These are phyloP conservation scores for Leptodontidium sp. DNA, from an alignment of 2,329 filamentous ascomycete genomes.

Conservation along the genomic window DNA sequence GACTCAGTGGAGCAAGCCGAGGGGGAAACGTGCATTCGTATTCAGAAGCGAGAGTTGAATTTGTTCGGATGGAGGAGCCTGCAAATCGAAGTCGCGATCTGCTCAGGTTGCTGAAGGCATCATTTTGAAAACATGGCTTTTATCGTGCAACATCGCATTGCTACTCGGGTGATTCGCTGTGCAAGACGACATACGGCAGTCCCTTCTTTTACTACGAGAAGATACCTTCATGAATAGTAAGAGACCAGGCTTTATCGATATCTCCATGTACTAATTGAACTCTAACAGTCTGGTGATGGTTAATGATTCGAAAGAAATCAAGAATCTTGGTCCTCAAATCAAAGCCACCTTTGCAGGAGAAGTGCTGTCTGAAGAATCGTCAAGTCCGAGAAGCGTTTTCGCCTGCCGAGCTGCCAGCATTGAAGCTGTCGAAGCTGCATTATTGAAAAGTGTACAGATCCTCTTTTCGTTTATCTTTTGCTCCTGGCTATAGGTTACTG, in stretches of 20 bases:
- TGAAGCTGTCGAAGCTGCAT: not conserved
- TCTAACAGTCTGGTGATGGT: conserved; percentile 10
- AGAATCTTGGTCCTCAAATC: conserved; percentile 7
- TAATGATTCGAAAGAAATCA: not conserved
- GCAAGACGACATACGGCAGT: not conserved
- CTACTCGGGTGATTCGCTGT: not conserved
- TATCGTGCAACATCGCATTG: not conserved
- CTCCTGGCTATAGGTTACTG: not conserved
- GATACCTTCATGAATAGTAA: conserved; percentile 16
- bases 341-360: conserved; percentile 13
- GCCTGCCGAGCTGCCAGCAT: conserved; percentile 13
- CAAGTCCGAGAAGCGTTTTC: conserved; percentile 14
- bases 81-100: not conserved
- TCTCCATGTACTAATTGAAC: not conserved
- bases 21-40: not conserved
- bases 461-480: not conserved
- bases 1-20: not conserved
- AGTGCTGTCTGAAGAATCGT: conserved; percentile 13
- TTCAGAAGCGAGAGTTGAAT: conserved; percentile 4
- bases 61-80: not conserved
- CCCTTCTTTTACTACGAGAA: not conserved
- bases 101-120: not conserved
- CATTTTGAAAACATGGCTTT: not conserved
- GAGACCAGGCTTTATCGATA: not conserved
- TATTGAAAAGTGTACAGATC: not conserved